Evolutionary conservation across 306 rosid genomes (phyloP).

Genomic region (Macrotyloma uniflorum): DNA sequence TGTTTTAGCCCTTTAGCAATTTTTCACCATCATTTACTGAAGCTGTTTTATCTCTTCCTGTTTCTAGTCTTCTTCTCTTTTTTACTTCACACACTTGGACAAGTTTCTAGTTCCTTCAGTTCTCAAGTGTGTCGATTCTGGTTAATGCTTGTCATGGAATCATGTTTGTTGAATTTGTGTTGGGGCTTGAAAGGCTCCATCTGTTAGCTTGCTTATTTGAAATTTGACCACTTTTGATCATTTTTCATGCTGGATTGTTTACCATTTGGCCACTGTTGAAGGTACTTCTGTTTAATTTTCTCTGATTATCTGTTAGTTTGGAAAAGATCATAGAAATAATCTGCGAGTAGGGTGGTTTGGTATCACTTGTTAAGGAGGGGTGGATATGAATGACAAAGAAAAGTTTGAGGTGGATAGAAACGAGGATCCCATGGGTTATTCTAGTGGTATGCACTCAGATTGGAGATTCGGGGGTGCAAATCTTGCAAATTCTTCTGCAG

Average conservation of each 20-base stretch:
- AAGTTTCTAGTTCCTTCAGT: slow-evolving; percentile 37
- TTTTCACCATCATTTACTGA: slow-evolving; percentile 44
- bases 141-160: slow-evolving; percentile 28
- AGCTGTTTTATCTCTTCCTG: slow-evolving; percentile 29
- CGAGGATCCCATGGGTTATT: slow-evolving; percentile 68
- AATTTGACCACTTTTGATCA: slow-evolving; percentile 20
- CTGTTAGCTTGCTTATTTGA: slow-evolving; percentile 26
- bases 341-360: slow-evolving; percentile 47
- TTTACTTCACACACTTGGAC: slow-evolving; percentile 12
- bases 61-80: slow-evolving; percentile 18
- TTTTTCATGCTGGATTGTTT: slow-evolving; percentile 21
- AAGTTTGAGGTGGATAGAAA: slow-evolving; percentile 72
- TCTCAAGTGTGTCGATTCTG: slow-evolving; percentile 23
- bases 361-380: slow-evolving; percentile 40
- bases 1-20: slow-evolving; percentile 41
- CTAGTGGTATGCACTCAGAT: slow-evolving; percentile 62
- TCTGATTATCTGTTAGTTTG: slow-evolving; percentile 32
- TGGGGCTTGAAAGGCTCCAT: neutral
- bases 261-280: slow-evolving; percentile 41
- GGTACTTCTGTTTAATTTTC: slow-evolving; percentile 31
- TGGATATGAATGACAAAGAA: slow-evolving; percentile 80
- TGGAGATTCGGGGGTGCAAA: slow-evolving; percentile 75
- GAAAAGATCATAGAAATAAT: slow-evolving; percentile 20
- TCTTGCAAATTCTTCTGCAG: slow-evolving; percentile 61
- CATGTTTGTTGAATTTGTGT: neutral